Evolutionary conservation across 768 basidiomycete species (phyloP).

Genomic region (Phaffia australis): DNA sequence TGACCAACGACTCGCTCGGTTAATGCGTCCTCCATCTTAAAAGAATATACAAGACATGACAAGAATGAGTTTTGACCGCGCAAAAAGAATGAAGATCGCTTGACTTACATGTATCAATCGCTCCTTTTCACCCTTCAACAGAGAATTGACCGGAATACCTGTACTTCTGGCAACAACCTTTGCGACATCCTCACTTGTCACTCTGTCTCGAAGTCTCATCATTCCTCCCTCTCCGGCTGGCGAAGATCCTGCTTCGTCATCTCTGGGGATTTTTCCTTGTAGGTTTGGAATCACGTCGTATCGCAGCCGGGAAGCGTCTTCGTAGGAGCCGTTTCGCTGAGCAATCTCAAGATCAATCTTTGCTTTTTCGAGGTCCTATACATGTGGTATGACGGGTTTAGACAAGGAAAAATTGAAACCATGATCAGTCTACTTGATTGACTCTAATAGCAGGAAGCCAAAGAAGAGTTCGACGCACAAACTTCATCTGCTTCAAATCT

Average conservation of each 20-base stretch:
- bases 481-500: slow-evolving; percentile 37
- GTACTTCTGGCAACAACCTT: slow-evolving; percentile 75
- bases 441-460: background rate
- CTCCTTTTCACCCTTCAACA: slow-evolving; percentile 80
- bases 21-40: slow-evolving; percentile 81
- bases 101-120: slow-evolving; percentile 68
- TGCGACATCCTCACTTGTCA: slow-evolving; percentile 80
- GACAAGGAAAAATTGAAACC: background rate
- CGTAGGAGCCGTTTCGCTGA: slow-evolving; percentile 78
- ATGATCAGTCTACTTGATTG: background rate
- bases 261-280: slow-evolving; percentile 55
- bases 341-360: slow-evolving; percentile 79
- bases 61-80: background rate
- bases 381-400: background rate
- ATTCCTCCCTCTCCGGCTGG: slow-evolving; percentile 45
- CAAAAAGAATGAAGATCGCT: slow-evolving; percentile 1
- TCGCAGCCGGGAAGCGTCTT: slow-evolving; percentile 68
- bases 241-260: slow-evolving; percentile 39
- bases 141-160: slow-evolving; percentile 78
- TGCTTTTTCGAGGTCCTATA: slow-evolving; percentile 62
- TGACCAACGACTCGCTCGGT: slow-evolving; percentile 74
- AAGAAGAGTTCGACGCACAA: slow-evolving; percentile 22
- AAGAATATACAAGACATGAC: background rate
- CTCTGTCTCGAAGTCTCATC: slow-evolving; percentile 70
- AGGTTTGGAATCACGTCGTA: slow-evolving; percentile 77